Conservation (phyloP, 225 moss, liverwort and hornwort genomes). For the Bryoerythrophyllum caledonicum region DNA sequence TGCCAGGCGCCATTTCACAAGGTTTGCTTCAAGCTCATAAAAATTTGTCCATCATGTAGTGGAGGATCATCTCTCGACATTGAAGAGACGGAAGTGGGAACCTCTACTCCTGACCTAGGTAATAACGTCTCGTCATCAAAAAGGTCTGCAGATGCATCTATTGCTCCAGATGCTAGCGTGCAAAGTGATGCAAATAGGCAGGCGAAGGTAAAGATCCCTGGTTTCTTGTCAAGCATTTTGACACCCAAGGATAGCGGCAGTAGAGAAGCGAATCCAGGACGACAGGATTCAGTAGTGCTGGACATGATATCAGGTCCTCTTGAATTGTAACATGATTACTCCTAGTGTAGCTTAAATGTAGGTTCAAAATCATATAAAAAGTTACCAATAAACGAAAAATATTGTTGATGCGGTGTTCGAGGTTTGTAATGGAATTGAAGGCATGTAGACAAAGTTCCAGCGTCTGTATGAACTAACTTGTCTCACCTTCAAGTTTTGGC, state of each 20-base stretch:
- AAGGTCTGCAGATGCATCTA: constrained; percentile 29
- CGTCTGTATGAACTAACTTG: neutral
- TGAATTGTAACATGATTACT: constrained; percentile 54
- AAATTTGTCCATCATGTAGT: constrained; percentile 62
- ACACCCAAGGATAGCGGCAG: constrained; percentile 45
- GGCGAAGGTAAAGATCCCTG: constrained; percentile 49
- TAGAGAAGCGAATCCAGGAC: constrained; percentile 45
- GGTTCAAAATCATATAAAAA: neutral
- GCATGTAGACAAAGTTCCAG: neutral
- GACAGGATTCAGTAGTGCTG: constrained; percentile 50
- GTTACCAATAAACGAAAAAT: neutral
- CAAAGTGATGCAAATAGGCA: constrained; percentile 37
- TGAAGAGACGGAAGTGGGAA: constrained; percentile 29
- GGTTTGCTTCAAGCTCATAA: constrained; percentile 62
- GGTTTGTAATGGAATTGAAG: neutral
- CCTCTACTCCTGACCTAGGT: constrained; percentile 21
- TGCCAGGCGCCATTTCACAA: constrained; percentile 83
- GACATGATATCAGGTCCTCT: constrained; percentile 69
- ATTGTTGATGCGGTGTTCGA: neutral
- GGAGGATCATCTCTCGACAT: constrained; percentile 41
- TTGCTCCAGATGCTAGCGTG: constrained; percentile 32
- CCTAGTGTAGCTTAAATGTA: constrained; percentile 18
- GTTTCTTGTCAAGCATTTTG: constrained; percentile 54
- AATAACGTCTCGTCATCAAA: constrained; percentile 21
- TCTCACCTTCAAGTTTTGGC: neutral